Conservation (phyloP, 768 basidiomycete genomes). For the Termitomyces sp. region DNA sequence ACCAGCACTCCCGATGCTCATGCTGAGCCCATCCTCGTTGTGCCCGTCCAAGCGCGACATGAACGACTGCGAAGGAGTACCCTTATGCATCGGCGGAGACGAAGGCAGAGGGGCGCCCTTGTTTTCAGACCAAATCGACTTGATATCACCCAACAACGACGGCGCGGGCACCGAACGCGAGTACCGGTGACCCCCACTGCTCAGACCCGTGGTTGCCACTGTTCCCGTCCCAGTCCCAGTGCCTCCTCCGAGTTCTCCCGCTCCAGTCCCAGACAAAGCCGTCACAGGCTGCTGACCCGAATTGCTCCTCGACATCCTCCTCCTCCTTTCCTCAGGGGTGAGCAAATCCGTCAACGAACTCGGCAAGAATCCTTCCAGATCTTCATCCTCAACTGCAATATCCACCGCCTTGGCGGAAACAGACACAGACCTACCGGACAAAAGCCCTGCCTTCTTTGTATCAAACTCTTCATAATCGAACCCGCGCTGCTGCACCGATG, state of each 20-base stretch:
- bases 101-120: constrained; percentile 19
- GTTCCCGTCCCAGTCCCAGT: not conserved
- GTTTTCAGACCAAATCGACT: constrained; percentile 75
- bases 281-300: constrained; percentile 32
- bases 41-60: constrained; percentile 31
- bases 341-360: constrained; percentile 84
- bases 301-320: constrained; percentile 76
- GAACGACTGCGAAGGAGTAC: constrained; percentile 48
- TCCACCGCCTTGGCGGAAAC: constrained; percentile 11
- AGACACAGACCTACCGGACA: constrained; percentile 8
- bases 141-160: constrained; percentile 67
- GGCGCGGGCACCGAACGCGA: constrained; percentile 80
- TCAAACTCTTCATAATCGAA: constrained; percentile 35
- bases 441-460: constrained; percentile 12
- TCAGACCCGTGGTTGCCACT: not conserved
- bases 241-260: constrained; percentile 7
- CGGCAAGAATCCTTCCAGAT: constrained; percentile 86
- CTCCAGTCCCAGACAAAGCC: constrained; percentile 10
- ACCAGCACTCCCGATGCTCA: constrained; percentile 29
- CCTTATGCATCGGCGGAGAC: constrained; percentile 33
- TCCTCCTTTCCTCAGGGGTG: constrained; percentile 79
- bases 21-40: constrained; percentile 28
- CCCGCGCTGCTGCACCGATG: constrained; percentile 16
- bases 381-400: constrained; percentile 62
- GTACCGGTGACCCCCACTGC: constrained; percentile 51